Evolutionary conservation across 345 rosid genomes (phyloP).

Genomic region (Eutrema yunnanense): DNA sequence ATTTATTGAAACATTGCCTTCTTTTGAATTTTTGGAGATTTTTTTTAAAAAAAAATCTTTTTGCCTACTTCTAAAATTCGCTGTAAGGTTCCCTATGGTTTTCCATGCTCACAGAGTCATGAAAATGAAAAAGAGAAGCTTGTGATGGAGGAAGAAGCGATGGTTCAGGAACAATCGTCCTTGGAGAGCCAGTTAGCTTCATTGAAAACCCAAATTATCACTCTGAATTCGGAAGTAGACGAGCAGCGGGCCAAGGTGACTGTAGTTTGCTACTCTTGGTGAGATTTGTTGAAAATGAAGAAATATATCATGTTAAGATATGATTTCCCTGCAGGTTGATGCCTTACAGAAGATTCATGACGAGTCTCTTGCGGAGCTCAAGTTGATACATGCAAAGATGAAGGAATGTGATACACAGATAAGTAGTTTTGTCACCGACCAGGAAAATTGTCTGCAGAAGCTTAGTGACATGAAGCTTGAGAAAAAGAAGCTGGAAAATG

Average conservation of each 20-base stretch:
- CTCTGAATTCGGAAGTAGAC: constrained; percentile 58
- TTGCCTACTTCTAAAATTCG: background rate
- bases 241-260: constrained; percentile 68
- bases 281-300: background rate
- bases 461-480: constrained; percentile 74
- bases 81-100: constrained; percentile 11
- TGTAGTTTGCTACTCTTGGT: background rate
- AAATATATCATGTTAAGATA: constrained; percentile 9
- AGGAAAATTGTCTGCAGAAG: constrained; percentile 64
- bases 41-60: no score
- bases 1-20: background rate
- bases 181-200: constrained; percentile 73
- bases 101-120: constrained; percentile 45
- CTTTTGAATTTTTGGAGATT: background rate
- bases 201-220: constrained; percentile 50
- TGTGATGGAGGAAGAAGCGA: constrained; percentile 89
- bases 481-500: constrained; percentile 93
- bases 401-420: constrained; percentile 92
- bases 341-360: constrained; percentile 48
- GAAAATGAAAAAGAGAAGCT: constrained; percentile 79
- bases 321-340: constrained; percentile 53
- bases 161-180: constrained; percentile 54
- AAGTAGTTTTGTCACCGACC: constrained; percentile 56
- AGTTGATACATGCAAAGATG: constrained; percentile 63
- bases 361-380: constrained; percentile 61